These are phyloP conservation scores for Trichoderma arundinaceum DNA, from an alignment of 2,329 filamentous ascomycete species.

Conservation along the genomic window DNA sequence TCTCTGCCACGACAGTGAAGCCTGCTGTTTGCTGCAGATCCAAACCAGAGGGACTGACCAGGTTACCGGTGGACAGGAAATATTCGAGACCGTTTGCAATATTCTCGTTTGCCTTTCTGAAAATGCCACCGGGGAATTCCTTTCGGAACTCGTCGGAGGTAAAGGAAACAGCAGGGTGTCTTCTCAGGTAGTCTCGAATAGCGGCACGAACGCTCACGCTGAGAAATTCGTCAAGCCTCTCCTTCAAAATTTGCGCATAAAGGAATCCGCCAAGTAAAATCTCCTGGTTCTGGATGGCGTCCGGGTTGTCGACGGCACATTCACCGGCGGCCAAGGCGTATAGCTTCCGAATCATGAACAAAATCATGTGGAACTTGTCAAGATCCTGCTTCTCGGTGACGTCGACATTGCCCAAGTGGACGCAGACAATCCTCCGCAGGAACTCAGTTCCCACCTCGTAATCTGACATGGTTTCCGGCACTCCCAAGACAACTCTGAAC, in stretches of 20 bases:
- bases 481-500: conserved; percentile 85
- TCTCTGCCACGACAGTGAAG: conserved; percentile 96
- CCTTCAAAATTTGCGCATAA: conserved; percentile 95
- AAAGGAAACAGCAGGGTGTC: conserved; percentile 70
- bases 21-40: conserved; percentile 94
- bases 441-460: conserved; percentile 93
- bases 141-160: conserved; percentile 76
- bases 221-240: conserved; percentile 89
- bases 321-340: conserved; percentile 93
- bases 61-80: conserved; percentile 93
- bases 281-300: conserved; percentile 96
- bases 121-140: conserved; percentile 79
- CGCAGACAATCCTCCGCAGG: conserved; percentile 84
- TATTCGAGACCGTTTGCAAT: conserved; percentile 88
- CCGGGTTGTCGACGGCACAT: conserved; percentile 91
- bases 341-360: conserved; percentile 96
- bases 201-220: conserved; percentile 57
- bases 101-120: conserved; percentile 84
- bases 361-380: conserved; percentile 91
- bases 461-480: conserved; percentile 82
- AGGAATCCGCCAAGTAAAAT: conserved; percentile 91
- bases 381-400: conserved; percentile 83
- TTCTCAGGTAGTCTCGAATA: conserved; percentile 63
- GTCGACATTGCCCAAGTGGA: conserved; percentile 85
- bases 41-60: conserved; percentile 87